Conservation (phyloP, 208 protist genomes). For the Acanthamoeba culbertsoni region DNA sequence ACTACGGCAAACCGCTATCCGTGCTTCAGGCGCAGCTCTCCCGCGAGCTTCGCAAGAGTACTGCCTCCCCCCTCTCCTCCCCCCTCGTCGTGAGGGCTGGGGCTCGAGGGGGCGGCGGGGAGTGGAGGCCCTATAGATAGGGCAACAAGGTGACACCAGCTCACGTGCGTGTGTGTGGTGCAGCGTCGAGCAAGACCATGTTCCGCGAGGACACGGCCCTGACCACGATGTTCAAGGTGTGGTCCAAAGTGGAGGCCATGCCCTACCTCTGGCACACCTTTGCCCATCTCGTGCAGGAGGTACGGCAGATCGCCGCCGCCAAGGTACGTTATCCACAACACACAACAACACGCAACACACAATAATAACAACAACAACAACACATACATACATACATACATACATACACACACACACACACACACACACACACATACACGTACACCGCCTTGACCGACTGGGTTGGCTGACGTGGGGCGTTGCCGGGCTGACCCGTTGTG, state of each 20-base stretch:
- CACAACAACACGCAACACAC: no score
- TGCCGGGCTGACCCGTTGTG: background rate
- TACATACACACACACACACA: no score
- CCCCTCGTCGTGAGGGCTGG: background rate
- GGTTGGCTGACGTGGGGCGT: background rate
- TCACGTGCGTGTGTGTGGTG: background rate
- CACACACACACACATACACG: background rate
- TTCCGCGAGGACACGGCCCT: conserved; percentile 43
- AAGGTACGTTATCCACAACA: background rate
- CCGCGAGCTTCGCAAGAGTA: background rate
- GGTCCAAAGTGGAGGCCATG: conserved; percentile 38
- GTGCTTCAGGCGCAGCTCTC: background rate
- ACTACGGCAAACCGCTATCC: background rate
- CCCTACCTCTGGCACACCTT: conserved; percentile 41
- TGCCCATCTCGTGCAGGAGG: background rate
- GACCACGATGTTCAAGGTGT: conserved; percentile 50
- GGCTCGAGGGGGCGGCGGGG: no score
- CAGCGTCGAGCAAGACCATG: conserved; percentile 48
- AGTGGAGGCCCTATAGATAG: no score
- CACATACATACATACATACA: no score
- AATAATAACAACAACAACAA: no score
- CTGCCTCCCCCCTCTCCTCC: background rate
- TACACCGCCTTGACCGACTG: background rate
- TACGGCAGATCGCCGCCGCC: background rate
- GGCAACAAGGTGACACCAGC: no score